Evolutionary conservation across 2,329 filamentous ascomycete species (phyloP).

Genomic region (Aspergillus neoniger): DNA sequence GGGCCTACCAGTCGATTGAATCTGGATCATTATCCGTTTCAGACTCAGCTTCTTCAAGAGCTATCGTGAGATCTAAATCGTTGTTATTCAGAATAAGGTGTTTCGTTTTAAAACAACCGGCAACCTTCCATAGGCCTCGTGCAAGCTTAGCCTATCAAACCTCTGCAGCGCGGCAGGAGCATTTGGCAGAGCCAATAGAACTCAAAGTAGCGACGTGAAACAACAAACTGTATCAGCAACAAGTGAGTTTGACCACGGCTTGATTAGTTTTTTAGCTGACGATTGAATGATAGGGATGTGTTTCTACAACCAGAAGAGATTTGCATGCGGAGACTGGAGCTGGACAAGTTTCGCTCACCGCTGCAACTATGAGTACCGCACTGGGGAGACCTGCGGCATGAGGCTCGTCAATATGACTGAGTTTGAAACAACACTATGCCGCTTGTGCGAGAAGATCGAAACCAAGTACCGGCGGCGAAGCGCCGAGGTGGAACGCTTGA

Average conservation of each 20-base stretch:
- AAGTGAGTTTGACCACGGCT: conserved; percentile 37
- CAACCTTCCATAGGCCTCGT: conserved; percentile 24
- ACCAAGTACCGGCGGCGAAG: conserved; percentile 75
- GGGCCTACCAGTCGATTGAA: conserved; percentile 29
- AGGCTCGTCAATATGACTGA: conserved; percentile 80
- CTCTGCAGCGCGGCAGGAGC: conserved; percentile 28
- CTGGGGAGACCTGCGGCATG: conserved; percentile 93
- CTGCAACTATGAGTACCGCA: conserved; percentile 92
- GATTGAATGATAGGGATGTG: conserved; percentile 66
- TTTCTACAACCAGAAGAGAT: conserved; percentile 90
- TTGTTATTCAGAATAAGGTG: conserved; percentile 20
- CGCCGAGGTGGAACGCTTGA: conserved; percentile 74
- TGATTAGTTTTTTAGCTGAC: conserved; percentile 30
- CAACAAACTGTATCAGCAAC: conserved; percentile 28
- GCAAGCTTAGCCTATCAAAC: conserved; percentile 39
- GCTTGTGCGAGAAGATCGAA: conserved; percentile 83
- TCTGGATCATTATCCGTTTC: conserved; percentile 37
- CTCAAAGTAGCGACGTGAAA: conserved; percentile 35
- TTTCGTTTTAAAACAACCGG: conserved; percentile 27
- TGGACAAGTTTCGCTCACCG: conserved; percentile 93
- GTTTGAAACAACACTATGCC: conserved; percentile 67
- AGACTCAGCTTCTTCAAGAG: conserved; percentile 28
- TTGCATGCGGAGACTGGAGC: conserved; percentile 86
- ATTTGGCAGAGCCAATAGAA: conserved; percentile 36
- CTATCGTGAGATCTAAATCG: conserved; percentile 25